Conservation (phyloP, 805 yeast species). For the Spathaspora sp. region DNA sequence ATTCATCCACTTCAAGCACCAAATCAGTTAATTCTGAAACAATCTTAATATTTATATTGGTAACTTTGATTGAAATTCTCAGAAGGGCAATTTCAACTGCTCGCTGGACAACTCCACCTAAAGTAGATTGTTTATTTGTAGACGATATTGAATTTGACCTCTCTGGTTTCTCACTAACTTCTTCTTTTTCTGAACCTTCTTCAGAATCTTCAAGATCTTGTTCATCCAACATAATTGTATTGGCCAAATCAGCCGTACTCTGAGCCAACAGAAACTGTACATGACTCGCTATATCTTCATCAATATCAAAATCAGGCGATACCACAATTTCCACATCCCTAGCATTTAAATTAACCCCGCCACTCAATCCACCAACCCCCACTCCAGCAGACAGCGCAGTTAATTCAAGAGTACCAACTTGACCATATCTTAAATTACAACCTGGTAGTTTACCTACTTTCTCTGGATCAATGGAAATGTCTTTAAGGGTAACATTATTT, state of each 20-base stretch:
- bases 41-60: constrained; percentile 44
- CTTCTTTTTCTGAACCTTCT: constrained; percentile 7
- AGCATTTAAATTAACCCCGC: constrained; percentile 65
- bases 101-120: constrained; percentile 55
- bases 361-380: constrained; percentile 48
- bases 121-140: constrained; percentile 28
- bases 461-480: constrained; percentile 70
- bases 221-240: constrained; percentile 42
- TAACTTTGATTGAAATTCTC: constrained; percentile 50
- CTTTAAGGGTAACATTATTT: constrained; percentile 47
- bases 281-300: constrained; percentile 26
- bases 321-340: constrained; percentile 46
- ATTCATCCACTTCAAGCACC: constrained; percentile 27
- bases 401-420: constrained; percentile 50
- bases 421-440: constrained; percentile 57
- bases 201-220: constrained; percentile 9
- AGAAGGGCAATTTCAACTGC: constrained; percentile 69
- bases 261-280: constrained; percentile 56
- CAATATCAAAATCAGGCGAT: constrained; percentile 31
- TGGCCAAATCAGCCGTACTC: constrained; percentile 73
- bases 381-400: constrained; percentile 46
- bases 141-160: constrained; percentile 10
- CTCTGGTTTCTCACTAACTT: constrained; percentile 10
- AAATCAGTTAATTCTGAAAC: constrained; percentile 42
- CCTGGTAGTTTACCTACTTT: constrained; percentile 65